Percentiles rank a stretch among this genome's conserved stretches.
phyloP scores from a whole-genome alignment of 306 rosid species.

The Lathyrus sativus region DNA sequence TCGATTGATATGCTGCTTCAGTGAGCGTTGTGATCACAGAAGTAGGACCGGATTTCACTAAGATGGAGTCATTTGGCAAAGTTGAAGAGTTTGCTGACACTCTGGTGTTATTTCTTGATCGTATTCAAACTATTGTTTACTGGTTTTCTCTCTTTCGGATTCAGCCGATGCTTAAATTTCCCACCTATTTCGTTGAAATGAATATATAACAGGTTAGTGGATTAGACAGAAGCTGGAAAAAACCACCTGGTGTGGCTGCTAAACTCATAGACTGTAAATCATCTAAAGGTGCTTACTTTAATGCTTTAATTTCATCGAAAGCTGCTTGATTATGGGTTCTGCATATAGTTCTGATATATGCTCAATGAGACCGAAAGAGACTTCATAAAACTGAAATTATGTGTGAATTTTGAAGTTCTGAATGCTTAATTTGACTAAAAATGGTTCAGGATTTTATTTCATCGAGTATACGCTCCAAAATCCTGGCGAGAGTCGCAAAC shows the following conservation, averaged over 20 bases:
- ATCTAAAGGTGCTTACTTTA: conserved; percentile 53
- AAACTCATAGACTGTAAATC: conserved; percentile 72
- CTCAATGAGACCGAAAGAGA: neutral
- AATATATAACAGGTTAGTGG: conserved; percentile 72
- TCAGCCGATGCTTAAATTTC: conserved; percentile 5
- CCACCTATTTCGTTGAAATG: neutral
- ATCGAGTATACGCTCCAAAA: conserved; percentile 73
- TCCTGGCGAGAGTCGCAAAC: conserved; percentile 75
- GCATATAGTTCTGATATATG: neutral
- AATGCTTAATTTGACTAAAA: conserved; percentile 16
- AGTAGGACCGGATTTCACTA: conserved; percentile 86
- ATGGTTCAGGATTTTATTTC: conserved; percentile 70
- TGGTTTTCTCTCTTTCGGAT: conserved; percentile 1
- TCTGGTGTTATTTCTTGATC: conserved; percentile 52
- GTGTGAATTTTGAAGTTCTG: neutral
- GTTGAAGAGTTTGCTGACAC: conserved; percentile 95
- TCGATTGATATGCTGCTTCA: conserved; percentile 36
- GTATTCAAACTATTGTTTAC: conserved; percentile 4
- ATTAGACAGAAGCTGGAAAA: conserved; percentile 93
- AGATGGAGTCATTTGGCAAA: conserved; percentile 94
- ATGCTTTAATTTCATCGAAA: neutral
- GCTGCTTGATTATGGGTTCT: neutral
- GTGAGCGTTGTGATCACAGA: conserved; percentile 86
- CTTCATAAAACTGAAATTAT: neutral
- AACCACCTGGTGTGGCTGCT: conserved; percentile 85